Base-by-base conservation (phyloP, 2,329 filamentous ascomycete species). In the Orbilia oligospora region DNA sequence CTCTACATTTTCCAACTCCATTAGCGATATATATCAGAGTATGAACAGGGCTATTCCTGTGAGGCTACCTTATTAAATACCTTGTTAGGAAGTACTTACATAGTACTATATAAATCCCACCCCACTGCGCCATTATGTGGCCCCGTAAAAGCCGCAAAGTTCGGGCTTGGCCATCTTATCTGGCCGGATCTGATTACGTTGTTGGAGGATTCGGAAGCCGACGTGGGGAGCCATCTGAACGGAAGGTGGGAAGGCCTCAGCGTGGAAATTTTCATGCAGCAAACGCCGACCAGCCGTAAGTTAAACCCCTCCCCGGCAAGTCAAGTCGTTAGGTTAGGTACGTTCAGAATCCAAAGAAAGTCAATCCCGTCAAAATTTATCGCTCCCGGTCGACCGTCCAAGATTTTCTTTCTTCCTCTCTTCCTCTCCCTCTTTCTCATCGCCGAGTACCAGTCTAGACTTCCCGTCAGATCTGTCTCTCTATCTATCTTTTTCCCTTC, bases 131-230 rank as follows among this genome's bases (percentile, higher is more conserved):
- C 51, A 55, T 58, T 36, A 56, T 56, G 53, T 56, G 53, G 53
- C 53, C 53, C 24, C 38, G 55, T 46, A 58, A 70, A 70, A 70
- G 51, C 36, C 51, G 53, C 51, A 46, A 27, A 51, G 20, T 24
- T 24, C 49, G 70, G 22, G 48, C 72, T 77, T 77, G 73, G 73
- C 73, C 73, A 77, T 77, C 73, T 77, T 77, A 77, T 77, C 73
- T 27, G 41, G 63, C 38, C 73, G 73, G 73, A 77, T 77, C 73
- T 71, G 73, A 77, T 77, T 77, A 77, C 68, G 73, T 48, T 58
- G 48, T 56, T 58, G 69, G 65, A 68, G 27, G 9, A 33, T 51
- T 58, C 53, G 69, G 69, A 48, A 58, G 22, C 68, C 55, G 61
- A 22, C 73, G 67, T 66, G 65, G 58, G 71, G 71, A 70, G 66